Evolutionary conservation across 805 yeast genomes (phyloP), one percentile per base, ranked within the genome.

Genomic region (Torulaspora microellipsoides): DNA sequence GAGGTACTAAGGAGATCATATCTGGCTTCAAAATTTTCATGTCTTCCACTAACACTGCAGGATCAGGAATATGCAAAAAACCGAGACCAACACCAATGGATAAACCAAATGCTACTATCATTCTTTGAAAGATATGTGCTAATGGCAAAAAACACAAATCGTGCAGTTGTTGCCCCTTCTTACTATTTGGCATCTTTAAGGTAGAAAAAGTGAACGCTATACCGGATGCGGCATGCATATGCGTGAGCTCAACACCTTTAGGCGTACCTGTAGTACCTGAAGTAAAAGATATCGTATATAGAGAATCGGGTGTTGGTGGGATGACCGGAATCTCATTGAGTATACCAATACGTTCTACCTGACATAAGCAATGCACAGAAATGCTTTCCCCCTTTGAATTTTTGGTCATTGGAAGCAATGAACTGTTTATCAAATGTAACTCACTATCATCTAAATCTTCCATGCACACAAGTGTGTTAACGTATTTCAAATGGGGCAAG

Each of bases 261-360:
- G 90, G 90, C 13, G 73, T 63, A 13, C 88, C 88, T 1, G 89
- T 82, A 2, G 90, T 83, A 27, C 90, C 90, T 0, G 86, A 80
- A 2, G 90, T 83, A 59, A 82, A 83, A 7, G 83, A 77, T 37
- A 83, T 75, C 13, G 89, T 80, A 58, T 77, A 79, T 14, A 75
- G 36, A 17, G 75, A 72, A 12, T 76, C 72, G 1, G 80, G 75
- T 1, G 61, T 65, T 20, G 87, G 84, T 10, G 77, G 76, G 32
- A 60, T 55, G 46, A 60, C 55, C 33, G 72, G 65, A 38, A 61
- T 55, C 40, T 76, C 72, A 36, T 75, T 67, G 45, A 72, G 59
- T 48, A 51, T 55, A 39, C 76, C 78, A 45, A 75, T 46, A 3
- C 58, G 51, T 39, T 70, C 68, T 7, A 76, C 63, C 23, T 71